Conservation (phyloP, 1,284 basidiomycete species). For the Chiua sp. region DNA sequence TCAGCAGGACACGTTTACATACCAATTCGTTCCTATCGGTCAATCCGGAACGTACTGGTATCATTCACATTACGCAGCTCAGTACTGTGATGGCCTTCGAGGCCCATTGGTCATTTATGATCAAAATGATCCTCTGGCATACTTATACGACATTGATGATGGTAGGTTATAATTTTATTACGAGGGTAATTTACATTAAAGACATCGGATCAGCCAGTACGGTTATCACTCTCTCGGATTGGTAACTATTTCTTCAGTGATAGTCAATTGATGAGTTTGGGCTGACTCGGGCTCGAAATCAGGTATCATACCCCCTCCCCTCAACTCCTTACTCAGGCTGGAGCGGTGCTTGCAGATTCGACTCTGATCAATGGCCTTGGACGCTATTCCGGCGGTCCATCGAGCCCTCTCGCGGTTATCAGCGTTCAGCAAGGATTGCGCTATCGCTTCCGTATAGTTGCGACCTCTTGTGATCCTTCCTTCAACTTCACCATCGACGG, state of each 20-base stretch:
- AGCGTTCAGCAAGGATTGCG: slow-evolving; percentile 24
- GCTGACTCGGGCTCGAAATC: neutral
- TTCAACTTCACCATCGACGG: slow-evolving; percentile 45
- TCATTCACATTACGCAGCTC: slow-evolving; percentile 26
- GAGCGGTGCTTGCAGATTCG: slow-evolving; percentile 35
- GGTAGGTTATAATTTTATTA: slow-evolving; percentile 15
- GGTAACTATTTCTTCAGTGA: slow-evolving; percentile 7
- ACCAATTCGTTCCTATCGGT: slow-evolving; percentile 18
- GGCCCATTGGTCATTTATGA: slow-evolving; percentile 44
- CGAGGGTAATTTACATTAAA: neutral
- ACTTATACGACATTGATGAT: slow-evolving; percentile 41
- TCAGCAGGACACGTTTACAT: slow-evolving; percentile 17
- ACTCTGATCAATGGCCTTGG: slow-evolving; percentile 53
- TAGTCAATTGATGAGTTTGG: neutral
- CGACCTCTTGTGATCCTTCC: slow-evolving; percentile 36
- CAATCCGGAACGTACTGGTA: slow-evolving; percentile 34
- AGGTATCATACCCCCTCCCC: slow-evolving; percentile 22
- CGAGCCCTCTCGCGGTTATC: slow-evolving; percentile 35
- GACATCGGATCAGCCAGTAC: slow-evolving; percentile 16
- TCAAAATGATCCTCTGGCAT: slow-evolving; percentile 33
- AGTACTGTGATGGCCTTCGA: slow-evolving; percentile 49
- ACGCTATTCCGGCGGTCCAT: slow-evolving; percentile 37
- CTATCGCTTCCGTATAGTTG: slow-evolving; percentile 34
- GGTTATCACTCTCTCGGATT: slow-evolving; percentile 25
- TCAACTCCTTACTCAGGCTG: slow-evolving; percentile 1